phyloP scores from a whole-genome alignment of 257 asterid genomes.

The Solanum medicagineum region DNA sequence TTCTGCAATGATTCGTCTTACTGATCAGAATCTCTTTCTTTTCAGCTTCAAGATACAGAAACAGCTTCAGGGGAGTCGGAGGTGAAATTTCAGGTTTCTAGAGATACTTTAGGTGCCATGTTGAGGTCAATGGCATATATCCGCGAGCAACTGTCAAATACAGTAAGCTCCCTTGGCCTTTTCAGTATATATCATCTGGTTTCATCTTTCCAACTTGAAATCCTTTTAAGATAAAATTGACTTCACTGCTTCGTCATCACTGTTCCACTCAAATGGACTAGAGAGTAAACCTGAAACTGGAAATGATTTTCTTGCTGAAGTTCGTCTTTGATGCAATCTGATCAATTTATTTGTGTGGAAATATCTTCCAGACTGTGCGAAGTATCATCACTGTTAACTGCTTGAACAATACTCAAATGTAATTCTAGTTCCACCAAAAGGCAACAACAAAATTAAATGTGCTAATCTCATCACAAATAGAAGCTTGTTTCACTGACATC shows the following conservation, averaged over 20 bases:
- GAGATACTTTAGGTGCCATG: slow-evolving; percentile 66
- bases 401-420: background rate
- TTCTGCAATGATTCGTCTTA: background rate
- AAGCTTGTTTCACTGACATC: background rate
- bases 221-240: background rate
- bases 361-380: background rate
- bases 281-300: background rate
- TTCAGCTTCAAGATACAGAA: slow-evolving; percentile 80
- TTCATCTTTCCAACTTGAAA: background rate
- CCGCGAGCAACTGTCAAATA: slow-evolving; percentile 40
- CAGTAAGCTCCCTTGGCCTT: slow-evolving; percentile 26
- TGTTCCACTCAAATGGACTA: background rate
- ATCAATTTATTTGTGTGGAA: background rate
- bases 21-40: slow-evolving; percentile 2
- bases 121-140: slow-evolving; percentile 71
- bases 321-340: background rate
- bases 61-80: slow-evolving; percentile 64
- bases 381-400: background rate
- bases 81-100: slow-evolving; percentile 79
- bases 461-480: background rate
- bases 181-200: slow-evolving; percentile 29
- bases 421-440: background rate
- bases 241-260: background rate
- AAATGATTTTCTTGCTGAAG: background rate
- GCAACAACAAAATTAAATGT: background rate